Evolutionary conservation across 2,329 filamentous ascomycete species (phyloP).

Genomic region (Zymoseptoria brevis): DNA sequence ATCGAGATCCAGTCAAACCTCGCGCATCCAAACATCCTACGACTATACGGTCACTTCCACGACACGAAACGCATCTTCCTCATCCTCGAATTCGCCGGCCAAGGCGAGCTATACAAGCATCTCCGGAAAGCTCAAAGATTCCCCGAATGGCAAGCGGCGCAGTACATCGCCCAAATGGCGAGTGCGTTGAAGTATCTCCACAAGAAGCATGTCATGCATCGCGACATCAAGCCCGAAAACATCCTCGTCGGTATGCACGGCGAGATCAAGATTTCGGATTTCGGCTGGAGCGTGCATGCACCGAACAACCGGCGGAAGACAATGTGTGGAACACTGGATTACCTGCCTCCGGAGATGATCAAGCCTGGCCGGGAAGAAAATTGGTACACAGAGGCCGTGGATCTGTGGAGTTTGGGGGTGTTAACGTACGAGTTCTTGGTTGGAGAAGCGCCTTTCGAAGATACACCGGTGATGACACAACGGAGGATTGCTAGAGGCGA

Average conservation of each 20-base stretch:
- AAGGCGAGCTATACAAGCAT: constrained; percentile 83
- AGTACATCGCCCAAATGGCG: constrained; percentile 88
- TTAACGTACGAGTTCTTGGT: constrained; percentile 94
- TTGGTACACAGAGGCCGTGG: constrained; percentile 90
- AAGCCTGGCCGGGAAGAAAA: constrained; percentile 70
- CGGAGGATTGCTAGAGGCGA: constrained; percentile 79
- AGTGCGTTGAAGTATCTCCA: constrained; percentile 82
- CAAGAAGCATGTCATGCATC: constrained; percentile 94
- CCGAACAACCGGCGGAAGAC: constrained; percentile 90
- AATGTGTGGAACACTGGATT: constrained; percentile 95
- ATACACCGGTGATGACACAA: constrained; percentile 90
- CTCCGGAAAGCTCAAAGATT: constrained; percentile 70
- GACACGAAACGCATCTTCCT: constrained; percentile 81
- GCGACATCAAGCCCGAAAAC: constrained; percentile 97
- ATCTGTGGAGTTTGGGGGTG: constrained; percentile 91
- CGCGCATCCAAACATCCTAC: constrained; percentile 75
- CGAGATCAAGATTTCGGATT: constrained; percentile 97
- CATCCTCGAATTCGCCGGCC: constrained; percentile 78
- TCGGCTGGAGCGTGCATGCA: constrained; percentile 96
- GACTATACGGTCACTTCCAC: constrained; percentile 81
- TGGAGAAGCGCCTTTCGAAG: constrained; percentile 94
- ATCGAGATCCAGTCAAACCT: constrained; percentile 87
- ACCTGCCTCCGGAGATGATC: constrained; percentile 97
- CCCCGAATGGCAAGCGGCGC: constrained; percentile 76
- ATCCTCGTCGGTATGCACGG: constrained; percentile 93